These are phyloP conservation scores for Camillea tinctor DNA, from an alignment of 2,329 filamentous ascomycete species.

Conservation along the genomic window DNA sequence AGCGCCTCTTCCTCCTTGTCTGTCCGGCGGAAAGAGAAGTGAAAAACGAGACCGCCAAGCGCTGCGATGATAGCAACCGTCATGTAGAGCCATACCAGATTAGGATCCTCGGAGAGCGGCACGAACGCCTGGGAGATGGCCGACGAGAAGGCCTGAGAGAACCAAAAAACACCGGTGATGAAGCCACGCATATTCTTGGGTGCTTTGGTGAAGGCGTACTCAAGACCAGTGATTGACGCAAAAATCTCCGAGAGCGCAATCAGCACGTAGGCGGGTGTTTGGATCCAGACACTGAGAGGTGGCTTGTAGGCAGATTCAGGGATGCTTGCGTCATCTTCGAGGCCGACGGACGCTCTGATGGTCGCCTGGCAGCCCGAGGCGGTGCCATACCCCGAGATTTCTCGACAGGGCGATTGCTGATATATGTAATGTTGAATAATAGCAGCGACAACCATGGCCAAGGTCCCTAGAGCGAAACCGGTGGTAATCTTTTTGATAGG, in stretches of 20 bases:
- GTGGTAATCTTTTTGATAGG: slow-evolving; percentile 72
- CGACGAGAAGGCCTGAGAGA: slow-evolving; percentile 66
- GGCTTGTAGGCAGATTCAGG: slow-evolving; percentile 28
- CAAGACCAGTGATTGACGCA: slow-evolving; percentile 57
- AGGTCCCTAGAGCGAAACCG: slow-evolving; percentile 65
- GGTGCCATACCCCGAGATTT: slow-evolving; percentile 51
- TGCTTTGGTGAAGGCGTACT: slow-evolving; percentile 75
- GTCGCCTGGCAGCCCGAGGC: slow-evolving; percentile 34
- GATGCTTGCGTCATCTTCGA: slow-evolving; percentile 7
- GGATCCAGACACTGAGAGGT: slow-evolving; percentile 63
- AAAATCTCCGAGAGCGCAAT: slow-evolving; percentile 50
- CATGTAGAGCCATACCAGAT: slow-evolving; percentile 73
- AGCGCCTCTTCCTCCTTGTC: slow-evolving; percentile 66
- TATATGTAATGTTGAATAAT: slow-evolving; percentile 63
- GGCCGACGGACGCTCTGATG: slow-evolving; percentile 11
- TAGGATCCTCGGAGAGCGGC: slow-evolving; percentile 57
- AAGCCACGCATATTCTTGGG: slow-evolving; percentile 75
- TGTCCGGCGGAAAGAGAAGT: slow-evolving; percentile 60
- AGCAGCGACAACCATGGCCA: slow-evolving; percentile 57
- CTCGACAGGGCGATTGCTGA: slow-evolving; percentile 56
- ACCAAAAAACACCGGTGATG: slow-evolving; percentile 65
- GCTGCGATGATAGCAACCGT: slow-evolving; percentile 64
- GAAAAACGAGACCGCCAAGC: slow-evolving; percentile 64
- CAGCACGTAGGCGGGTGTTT: slow-evolving; percentile 50
- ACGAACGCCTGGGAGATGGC: slow-evolving; percentile 67